Percentiles rank a stretch among this genome's conserved stretches.
These are phyloP conservation scores for Oryza coarctata DNA, from an alignment of 176 grass and related monocot species.

Conservation along the genomic window DNA sequence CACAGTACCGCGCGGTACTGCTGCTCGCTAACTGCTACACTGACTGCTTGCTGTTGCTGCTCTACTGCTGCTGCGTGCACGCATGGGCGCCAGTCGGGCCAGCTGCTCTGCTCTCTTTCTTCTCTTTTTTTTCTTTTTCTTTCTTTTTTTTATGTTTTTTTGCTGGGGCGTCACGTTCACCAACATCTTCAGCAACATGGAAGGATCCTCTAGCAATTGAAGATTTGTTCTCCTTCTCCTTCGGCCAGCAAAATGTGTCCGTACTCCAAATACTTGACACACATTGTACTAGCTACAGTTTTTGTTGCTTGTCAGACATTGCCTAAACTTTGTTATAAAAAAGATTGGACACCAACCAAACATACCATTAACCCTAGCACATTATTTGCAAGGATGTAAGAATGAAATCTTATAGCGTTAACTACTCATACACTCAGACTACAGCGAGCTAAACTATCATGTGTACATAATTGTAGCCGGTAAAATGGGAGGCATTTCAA, in stretches of 20 bases:
- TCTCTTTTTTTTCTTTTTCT: no score
- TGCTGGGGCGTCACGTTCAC: no score
- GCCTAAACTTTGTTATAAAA: background rate
- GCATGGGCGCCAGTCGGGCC: no score
- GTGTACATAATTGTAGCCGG: background rate
- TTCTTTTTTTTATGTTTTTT: no score
- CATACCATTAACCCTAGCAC: background rate
- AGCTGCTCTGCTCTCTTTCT: no score
- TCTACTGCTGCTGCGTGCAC: no score
- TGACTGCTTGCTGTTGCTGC: no score
- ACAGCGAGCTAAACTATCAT: background rate
- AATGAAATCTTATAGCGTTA: background rate
- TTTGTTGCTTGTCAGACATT: background rate
- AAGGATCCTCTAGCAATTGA: background rate
- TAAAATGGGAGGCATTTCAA: background rate
- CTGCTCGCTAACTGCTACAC: no score
- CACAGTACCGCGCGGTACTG: no score
- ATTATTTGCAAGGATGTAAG: background rate
- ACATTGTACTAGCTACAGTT: background rate
- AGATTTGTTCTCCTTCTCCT: background rate
- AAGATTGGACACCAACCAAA: background rate
- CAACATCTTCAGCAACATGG: background rate
- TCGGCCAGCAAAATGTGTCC: background rate
- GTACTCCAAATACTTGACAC: background rate
- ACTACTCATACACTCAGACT: background rate